A percentile compares a stretch with the other conserved stretches of the same genome.
Conservation (phyloP, 2,329 filamentous ascomycete genomes). For the Rugonectria rugulosa region DNA sequence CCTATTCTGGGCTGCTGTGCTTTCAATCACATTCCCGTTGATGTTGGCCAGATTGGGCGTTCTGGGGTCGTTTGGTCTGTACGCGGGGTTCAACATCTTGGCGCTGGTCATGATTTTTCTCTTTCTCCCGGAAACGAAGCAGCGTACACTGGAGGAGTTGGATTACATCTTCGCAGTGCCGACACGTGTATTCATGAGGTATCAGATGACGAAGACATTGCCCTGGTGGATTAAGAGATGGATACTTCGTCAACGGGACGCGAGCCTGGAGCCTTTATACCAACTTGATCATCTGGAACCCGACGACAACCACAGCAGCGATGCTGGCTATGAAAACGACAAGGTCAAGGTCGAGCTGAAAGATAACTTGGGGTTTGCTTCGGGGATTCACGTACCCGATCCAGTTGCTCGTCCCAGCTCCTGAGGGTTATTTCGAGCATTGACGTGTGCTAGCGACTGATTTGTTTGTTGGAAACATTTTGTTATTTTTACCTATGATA, state of each 20-base stretch:
- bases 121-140: constrained; percentile 67
- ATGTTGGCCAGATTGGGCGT: constrained; percentile 56
- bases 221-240: constrained; percentile 69
- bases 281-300: constrained; percentile 48
- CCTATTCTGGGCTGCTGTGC: constrained; percentile 65
- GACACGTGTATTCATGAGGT: constrained; percentile 62
- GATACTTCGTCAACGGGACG: constrained; percentile 58
- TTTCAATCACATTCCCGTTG: constrained; percentile 69
- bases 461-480: constrained; percentile 22
- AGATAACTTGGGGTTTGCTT: constrained; percentile 43
- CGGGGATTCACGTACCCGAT: constrained; percentile 26
- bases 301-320: constrained; percentile 41
- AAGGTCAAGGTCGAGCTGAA: constrained; percentile 51
- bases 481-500: constrained; percentile 35
- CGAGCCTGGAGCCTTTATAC: constrained; percentile 52
- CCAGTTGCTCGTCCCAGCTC: neutral
- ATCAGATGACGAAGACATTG: constrained; percentile 62
- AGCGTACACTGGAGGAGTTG: constrained; percentile 60
- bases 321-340: constrained; percentile 46
- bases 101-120: constrained; percentile 65
- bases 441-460: constrained; percentile 1
- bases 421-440: neutral
- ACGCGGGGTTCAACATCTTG: constrained; percentile 62
- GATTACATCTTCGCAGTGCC: constrained; percentile 70
- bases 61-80: constrained; percentile 61